Base-by-base conservation (phyloP, 495 filamentous ascomycete genomes). In the Aspergillus coremiiformis region DNA sequence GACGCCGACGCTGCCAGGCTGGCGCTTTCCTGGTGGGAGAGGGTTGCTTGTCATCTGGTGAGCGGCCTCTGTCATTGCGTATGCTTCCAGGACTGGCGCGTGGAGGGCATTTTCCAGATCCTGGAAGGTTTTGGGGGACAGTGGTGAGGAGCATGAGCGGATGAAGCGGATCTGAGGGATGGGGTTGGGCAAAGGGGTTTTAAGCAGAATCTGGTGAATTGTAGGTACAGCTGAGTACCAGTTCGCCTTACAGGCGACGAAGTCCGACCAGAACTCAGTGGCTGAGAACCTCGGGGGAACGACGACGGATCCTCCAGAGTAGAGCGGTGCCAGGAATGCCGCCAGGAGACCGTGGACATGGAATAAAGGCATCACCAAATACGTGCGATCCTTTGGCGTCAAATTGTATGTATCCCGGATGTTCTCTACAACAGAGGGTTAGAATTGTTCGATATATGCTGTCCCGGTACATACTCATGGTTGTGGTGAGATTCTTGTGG, bases 31-130 rank as follows among this genome's bases (percentile, higher is more conserved):
- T 0, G 84, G 82, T 0, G 88, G 87, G 0, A 92, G 77, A 19
- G 88, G 88, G 72, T 92, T 93, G 46, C 84, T 87, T 10, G 87
- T 89, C 84, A 94, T 91, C 62, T 92, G 89, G 66, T 92, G 89
- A 9, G 89, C 84, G 20, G 85, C 89, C 69, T 94, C 89, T 23
- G 89, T 94, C 89, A 94, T 94, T 51, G 89, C 89, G 66, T 94
- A 94, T 11, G 88, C 88, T 66, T 94, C 89, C 9, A 94, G 75
- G 3, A 94, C 89, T 3, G 89, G 89, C 1, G 89, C 85, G 26
- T 80, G 72, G 68, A 87, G 85, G 5, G 80, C 71, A 47, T 78
- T 68, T 56, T 92, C 88, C 3, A 92, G 77, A 39, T 84, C 78
- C 53, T 89, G 73, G 70, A 91, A 90, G 44, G 78, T 81, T 44